Evolutionary conservation across 108 stramenopile species (phyloP).

Genomic region (Nitzschia sp.): DNA sequence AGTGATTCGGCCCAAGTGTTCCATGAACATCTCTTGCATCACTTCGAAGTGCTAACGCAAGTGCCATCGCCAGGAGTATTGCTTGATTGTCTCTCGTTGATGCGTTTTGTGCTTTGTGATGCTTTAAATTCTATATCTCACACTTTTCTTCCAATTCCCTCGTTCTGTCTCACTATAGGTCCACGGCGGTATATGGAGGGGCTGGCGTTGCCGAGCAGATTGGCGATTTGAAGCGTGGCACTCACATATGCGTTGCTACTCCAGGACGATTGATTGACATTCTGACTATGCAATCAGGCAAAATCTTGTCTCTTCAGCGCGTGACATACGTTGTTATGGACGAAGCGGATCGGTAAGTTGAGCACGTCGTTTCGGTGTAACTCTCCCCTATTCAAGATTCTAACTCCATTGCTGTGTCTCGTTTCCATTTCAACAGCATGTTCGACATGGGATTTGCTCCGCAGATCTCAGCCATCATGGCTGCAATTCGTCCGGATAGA

Average conservation of each 20-base stretch:
- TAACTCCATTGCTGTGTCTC: too few relatives aligned
- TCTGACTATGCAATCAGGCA: conserved; percentile 97
- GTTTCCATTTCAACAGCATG: too few relatives aligned
- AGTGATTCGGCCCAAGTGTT: conserved; percentile 27
- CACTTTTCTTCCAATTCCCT: conserved; percentile 1
- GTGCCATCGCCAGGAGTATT: conserved; percentile 1
- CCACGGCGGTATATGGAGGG: conserved; percentile 97
- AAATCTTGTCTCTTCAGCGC: conserved; percentile 87
- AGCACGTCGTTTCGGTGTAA: too few relatives aligned
- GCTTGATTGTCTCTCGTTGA: not conserved
- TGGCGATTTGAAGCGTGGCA: conserved; percentile 94
- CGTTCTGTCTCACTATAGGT: conserved; percentile 30
- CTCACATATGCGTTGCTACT: conserved; percentile 97
- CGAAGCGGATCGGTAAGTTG: conserved; percentile 99
- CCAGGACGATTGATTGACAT: conserved; percentile 99
- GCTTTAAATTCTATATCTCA: not conserved
- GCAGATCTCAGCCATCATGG: conserved; percentile 93
- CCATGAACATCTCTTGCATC: conserved; percentile 11
- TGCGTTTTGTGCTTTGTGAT: not conserved
- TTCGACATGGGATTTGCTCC: conserved; percentile 99
- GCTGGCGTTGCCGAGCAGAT: conserved; percentile 97
- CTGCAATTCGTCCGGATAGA: conserved; percentile 92
- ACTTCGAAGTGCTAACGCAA: conserved; percentile 27
- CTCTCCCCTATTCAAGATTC: too few relatives aligned
- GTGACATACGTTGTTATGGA: conserved; percentile 97